Base-by-base conservation (phyloP, 345 rosid species). In the Aegle marmelos region DNA sequence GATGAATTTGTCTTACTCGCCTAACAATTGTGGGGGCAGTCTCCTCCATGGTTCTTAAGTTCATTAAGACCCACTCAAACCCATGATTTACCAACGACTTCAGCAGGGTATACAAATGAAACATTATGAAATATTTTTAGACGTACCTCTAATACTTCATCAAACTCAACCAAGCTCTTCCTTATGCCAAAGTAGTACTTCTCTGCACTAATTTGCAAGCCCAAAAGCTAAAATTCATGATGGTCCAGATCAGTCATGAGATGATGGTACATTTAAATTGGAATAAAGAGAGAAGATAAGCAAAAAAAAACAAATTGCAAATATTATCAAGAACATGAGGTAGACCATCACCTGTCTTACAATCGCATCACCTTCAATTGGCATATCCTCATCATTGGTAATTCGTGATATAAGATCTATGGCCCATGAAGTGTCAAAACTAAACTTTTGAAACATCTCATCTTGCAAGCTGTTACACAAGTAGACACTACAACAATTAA, bases 361-460 rank as follows among this genome's bases (percentile, higher is more conserved):
- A 79, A 93, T 88, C 48, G 93, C 83, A 83, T 82, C 91, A 81
- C 97, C 95, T 87, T 95, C 98, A 83, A 93, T 91, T 39, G 98
- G 98, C 80, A 88, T 80, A 82, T 89, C 95, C 84, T 91, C 98
- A 82, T 91, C 93, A 69, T 95, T 85, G 34, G 90, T 93, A 75
- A 95, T 90, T 88, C 80, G 90, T 66, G 98, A 88, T 82, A 95
- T 93, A 71, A 93, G 94, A 68, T 84, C 89, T 78, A 95, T 97
- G 41, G 97, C 98, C 98, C 98, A 95, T 78, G 91, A 93, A 36
- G 93, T 91, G 83, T 95, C 98, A 83, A 95, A 91, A 87, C 91
- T 93, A 36, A 95, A 95, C 89, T 93, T 95, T 80, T 89, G 94
- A 86, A 95, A 95, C 95, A 95, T 93, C 88, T 95, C 98, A 88